Evolutionary conservation across 1,284 basidiomycete genomes (phyloP).

Genomic region (Ustilago hordei): DNA sequence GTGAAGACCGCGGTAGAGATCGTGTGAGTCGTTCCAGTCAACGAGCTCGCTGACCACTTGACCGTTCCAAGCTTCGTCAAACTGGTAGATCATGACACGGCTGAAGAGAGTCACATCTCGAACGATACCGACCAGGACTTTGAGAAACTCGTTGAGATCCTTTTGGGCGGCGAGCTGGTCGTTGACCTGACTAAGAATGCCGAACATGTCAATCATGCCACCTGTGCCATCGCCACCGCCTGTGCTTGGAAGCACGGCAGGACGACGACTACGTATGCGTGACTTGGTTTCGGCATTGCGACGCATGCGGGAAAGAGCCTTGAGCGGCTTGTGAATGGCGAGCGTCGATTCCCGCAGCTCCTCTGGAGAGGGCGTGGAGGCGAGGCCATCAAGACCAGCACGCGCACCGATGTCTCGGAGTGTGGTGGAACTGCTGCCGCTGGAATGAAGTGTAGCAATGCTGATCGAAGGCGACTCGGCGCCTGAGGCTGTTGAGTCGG

Average conservation of each 20-base stretch:
- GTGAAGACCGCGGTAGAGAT: constrained; percentile 81
- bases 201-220: constrained; percentile 64
- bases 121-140: constrained; percentile 82
- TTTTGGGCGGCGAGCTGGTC: constrained; percentile 81
- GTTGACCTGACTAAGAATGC: constrained; percentile 83
- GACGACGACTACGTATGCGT: constrained; percentile 32
- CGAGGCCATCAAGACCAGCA: constrained; percentile 51
- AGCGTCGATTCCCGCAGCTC: constrained; percentile 82
- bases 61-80: constrained; percentile 76
- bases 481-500: constrained; percentile 9
- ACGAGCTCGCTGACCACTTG: constrained; percentile 86
- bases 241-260: constrained; percentile 29
- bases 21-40: constrained; percentile 83
- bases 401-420: constrained; percentile 16
- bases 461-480: constrained; percentile 37
- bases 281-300: constrained; percentile 40
- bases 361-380: constrained; percentile 54
- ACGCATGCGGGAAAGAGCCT: constrained; percentile 76
- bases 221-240: constrained; percentile 38
- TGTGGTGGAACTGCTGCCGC: constrained; percentile 32
- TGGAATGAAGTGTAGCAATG: constrained; percentile 46
- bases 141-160: constrained; percentile 80
- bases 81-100: constrained; percentile 88
- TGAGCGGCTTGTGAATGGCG: constrained; percentile 78
- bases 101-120: constrained; percentile 75